phyloP scores from a whole-genome alignment of 78 protist genomes.

The Goniomonas avonlea region DNA sequence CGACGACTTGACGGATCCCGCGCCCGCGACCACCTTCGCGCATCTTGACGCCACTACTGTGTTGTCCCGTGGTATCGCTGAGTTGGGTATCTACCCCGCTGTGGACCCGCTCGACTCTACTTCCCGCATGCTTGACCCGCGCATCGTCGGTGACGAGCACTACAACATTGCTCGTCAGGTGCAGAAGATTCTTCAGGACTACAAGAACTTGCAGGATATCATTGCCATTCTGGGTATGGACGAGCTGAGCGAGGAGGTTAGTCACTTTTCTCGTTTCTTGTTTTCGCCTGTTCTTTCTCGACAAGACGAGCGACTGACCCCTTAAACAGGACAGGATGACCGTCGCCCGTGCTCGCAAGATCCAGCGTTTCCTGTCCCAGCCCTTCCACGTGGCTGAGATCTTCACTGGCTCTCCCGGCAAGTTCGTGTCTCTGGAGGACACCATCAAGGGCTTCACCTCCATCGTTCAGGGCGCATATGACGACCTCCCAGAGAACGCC shows the following conservation, averaged over 20 bases:
- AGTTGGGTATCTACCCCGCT: slow-evolving; percentile 98
- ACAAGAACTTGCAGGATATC: slow-evolving; percentile 96
- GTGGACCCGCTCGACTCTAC: slow-evolving; percentile 97
- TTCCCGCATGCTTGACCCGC: slow-evolving; percentile 93
- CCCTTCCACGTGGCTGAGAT: slow-evolving; percentile 97
- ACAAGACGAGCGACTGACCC: too few species aligned
- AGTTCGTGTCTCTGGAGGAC: slow-evolving; percentile 76
- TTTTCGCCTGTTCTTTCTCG: too few species aligned
- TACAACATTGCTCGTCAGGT: slow-evolving; percentile 75
- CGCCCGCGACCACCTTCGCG: slow-evolving; percentile 98
- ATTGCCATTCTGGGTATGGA: slow-evolving; percentile 98
- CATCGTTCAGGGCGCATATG: slow-evolving; percentile 77
- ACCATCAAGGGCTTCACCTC: slow-evolving; percentile 78
- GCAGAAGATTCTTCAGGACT: slow-evolving; percentile 87
- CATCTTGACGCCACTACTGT: slow-evolving; percentile 98
- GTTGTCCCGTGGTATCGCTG: slow-evolving; percentile 91
- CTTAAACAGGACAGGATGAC: slow-evolving; percentile 87
- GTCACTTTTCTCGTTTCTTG: too few species aligned
- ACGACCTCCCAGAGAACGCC: slow-evolving; percentile 90
- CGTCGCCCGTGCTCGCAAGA: slow-evolving; percentile 95
- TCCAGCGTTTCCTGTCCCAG: slow-evolving; percentile 94
- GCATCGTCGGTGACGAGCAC: slow-evolving; percentile 70
- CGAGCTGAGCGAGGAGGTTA: slow-evolving; percentile 94
- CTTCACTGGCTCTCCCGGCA: slow-evolving; percentile 91
- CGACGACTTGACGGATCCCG: slow-evolving; percentile 98